Evolutionary conservation across 495 filamentous ascomycete species (phyloP), one percentile per base, ranked within the genome.

Genomic region (Pseudevernia furfuracea): DNA sequence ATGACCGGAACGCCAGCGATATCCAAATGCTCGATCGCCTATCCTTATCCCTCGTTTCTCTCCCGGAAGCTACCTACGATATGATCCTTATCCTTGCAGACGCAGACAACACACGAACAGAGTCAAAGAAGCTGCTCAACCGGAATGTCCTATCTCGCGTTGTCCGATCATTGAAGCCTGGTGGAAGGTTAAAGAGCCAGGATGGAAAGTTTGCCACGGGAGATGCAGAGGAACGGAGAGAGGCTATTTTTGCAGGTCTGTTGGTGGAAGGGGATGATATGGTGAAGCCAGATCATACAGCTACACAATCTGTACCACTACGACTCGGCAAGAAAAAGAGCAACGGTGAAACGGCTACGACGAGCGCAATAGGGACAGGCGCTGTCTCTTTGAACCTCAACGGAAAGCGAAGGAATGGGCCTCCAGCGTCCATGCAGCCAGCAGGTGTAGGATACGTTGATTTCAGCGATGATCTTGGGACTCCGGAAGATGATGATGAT

Each of bases 21-120:
- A 81, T 99, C 46, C 95, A 97, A 73, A 99, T 99, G 94, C 89
- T 99, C 61, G 94, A 99, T 77, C 91, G 94, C 38, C 82, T 99
- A 23, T 85, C 90, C 1, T 82, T 89, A 46, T 91, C 90, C 59
- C 82, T 97, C 48, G 89, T 94, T 59, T 74, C 84, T 6, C 86
- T 99, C 7, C 90, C 94, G 3, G 63, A 81, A 17, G 72, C 82
- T 34, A 90, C 88, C 60, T 97, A 97, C 79, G 89, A 95, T 70
- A 76, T 89, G 56, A 81, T 97, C 14, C 82, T 97, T 19, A 80
- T 98, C n/a, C 84, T 97, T 43, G 84, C 87, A 63, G 89, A 90
- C 71, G 78, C 87, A 32, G 84, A 92, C 71, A 81, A 85, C 55
- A 74, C 81, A 52, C 77, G 76, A 17, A 78, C 81, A 43, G 88